phyloP scores from a whole-genome alignment of 2,329 filamentous ascomycete genomes.

The Phialophora macrospora region DNA sequence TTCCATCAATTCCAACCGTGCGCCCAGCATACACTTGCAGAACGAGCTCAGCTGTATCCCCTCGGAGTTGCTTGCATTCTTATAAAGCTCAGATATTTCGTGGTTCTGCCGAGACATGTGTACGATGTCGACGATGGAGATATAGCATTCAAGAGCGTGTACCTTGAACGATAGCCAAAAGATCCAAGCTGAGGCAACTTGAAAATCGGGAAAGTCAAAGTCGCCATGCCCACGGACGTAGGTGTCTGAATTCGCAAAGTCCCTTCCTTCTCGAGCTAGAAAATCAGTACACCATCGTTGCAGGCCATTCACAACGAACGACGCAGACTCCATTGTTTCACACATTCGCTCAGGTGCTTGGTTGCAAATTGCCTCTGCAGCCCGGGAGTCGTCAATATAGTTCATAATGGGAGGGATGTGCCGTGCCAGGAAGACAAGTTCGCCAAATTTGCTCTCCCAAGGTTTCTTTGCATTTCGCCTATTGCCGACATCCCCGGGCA shows the following conservation, averaged over 20 bases:
- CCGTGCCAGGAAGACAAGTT: conserved; percentile 2
- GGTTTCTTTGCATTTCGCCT: neutral
- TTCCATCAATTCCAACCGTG: conserved; percentile 5
- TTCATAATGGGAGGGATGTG: conserved; percentile 9
- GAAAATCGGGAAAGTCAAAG: conserved; percentile 2
- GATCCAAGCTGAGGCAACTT: conserved; percentile 6
- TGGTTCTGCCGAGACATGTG: neutral
- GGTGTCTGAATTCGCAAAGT: neutral
- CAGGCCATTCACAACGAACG: neutral
- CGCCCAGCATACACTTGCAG: neutral
- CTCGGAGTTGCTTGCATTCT: neutral
- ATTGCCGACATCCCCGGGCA: neutral
- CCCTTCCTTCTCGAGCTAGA: neutral
- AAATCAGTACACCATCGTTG: conserved; percentile 5
- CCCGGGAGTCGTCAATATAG: neutral
- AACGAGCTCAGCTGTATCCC: neutral
- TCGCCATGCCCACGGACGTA: conserved; percentile 2
- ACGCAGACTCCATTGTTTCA: neutral
- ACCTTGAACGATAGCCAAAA: conserved; percentile 14
- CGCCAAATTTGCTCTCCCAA: neutral
- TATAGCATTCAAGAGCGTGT: conserved; percentile 7
- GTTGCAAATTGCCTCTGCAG: neutral
- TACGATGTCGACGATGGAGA: conserved; percentile 1
- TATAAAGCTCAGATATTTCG: neutral
- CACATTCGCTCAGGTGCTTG: neutral